Evolutionary conservation across 129 eudicot genomes (phyloP).

Genomic region (Chrysanthemum seticuspe): DNA sequence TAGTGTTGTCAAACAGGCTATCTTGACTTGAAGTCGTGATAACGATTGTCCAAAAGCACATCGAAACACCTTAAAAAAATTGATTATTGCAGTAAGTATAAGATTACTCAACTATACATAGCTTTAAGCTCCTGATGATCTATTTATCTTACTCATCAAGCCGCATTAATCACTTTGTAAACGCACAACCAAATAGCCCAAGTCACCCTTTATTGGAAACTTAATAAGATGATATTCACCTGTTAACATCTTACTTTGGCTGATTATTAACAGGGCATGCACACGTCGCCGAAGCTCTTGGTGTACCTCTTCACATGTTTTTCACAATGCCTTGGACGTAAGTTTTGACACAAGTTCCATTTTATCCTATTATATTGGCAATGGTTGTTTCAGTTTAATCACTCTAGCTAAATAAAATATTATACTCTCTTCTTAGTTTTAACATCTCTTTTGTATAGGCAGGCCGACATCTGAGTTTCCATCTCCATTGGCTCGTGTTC

Average conservation of each 20-base stretch:
- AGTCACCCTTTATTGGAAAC: constrained; percentile 1
- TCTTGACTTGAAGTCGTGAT: background rate
- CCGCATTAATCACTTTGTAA: background rate
- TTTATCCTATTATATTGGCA: background rate
- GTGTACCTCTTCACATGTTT: constrained; percentile 94
- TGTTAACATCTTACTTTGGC: constrained; percentile 19
- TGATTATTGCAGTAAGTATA: background rate
- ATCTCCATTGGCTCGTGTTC: constrained; percentile 89
- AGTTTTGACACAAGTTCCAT: constrained; percentile 26
- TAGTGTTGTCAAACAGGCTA: background rate
- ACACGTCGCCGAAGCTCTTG: constrained; percentile 98
- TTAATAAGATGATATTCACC: background rate
- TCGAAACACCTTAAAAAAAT: background rate
- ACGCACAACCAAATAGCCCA: background rate
- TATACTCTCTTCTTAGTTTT: constrained; percentile 26
- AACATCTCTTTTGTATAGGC: constrained; percentile 46
- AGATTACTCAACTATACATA: background rate
- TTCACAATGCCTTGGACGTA: constrained; percentile 99
- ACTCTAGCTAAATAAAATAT: too few species aligned
- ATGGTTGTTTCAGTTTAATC: too few species aligned
- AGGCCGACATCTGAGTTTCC: constrained; percentile 96
- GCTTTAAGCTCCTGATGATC: background rate
- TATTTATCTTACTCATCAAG: constrained; percentile 8
- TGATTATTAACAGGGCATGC: constrained; percentile 65
- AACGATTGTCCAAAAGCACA: too few species aligned